Evolutionary conservation across 164 flowering plant genomes (phyloP), one percentile per base, ranked within the genome.

Genomic region (Magnolia sinica): DNA sequence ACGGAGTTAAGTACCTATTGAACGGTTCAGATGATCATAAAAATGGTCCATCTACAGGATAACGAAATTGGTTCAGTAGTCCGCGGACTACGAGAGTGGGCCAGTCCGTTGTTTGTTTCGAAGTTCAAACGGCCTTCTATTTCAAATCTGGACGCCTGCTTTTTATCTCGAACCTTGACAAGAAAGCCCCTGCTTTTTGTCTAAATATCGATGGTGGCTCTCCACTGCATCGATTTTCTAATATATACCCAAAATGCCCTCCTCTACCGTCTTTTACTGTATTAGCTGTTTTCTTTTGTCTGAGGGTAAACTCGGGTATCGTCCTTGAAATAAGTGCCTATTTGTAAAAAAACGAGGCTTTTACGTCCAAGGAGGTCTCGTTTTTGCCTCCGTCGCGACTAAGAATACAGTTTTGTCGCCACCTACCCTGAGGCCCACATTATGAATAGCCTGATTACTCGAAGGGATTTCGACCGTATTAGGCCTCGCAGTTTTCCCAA

Each of bases 81-180:
- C 19, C n/a, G 20, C 23, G 27, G 24, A 14, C 73, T 70, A 31
- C 45, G 10, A 9, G 14, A 74, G 67, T 13, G 23, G 19, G 24
- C 24, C 63, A 31, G 23, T 18, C 27, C 50, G 73, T 31, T 20
- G 20, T n/a, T 31, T 37, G 7, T 31, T 61, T 64, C 37, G n/a
- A 64, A 74, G 68, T 74, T 74, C 76, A 74, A 74, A 74, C 76
- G 76, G 76, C 76, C 69, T 64, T 52, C 70, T 14, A 75, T 52
- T 76, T 76, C 78, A 76, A 76, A 76, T 76, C 37, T 29, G 37
- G 59, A 70, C 73, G 78, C 31, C 78, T 70, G 19, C 61, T 76
- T 45, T 69, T 4, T 59, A 2, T 18, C 7, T 2, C 18, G 16
- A 10, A 22, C 31, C 45, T 18, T 31, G 9, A 58, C 18, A 5